These are phyloP conservation scores for Poa pratensis DNA, from an alignment of 176 grass and related monocot genomes.

Conservation along the genomic window DNA sequence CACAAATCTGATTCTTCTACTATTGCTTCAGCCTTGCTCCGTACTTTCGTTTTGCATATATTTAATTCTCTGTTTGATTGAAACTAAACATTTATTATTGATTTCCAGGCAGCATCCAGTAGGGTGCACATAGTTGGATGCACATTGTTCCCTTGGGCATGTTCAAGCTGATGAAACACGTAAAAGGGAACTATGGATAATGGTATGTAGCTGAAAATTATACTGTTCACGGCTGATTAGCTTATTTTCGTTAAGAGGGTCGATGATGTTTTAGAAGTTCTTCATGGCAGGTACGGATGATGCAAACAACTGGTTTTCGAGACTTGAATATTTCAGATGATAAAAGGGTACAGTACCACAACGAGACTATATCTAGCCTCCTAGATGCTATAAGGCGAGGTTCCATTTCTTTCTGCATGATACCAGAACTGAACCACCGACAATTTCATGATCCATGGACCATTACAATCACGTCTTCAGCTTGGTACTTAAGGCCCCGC, in stretches of 20 bases:
- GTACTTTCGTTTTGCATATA: background rate
- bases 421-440: background rate
- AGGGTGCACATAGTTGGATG: conserved; percentile 75
- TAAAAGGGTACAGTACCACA: conserved; percentile 90
- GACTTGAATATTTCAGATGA: conserved; percentile 55
- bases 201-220: conserved; percentile 42
- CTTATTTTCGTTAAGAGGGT: background rate
- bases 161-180: background rate
- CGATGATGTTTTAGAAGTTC: background rate
- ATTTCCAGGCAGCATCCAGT: conserved; percentile 68
- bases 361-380: conserved; percentile 71
- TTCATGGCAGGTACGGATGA: conserved; percentile 77
- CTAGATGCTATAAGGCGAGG: conserved; percentile 67
- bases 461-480: background rate
- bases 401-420: background rate
- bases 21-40: background rate
- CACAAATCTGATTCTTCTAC: background rate
- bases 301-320: conserved; percentile 54
- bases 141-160: conserved; percentile 87
- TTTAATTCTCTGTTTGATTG: conserved; percentile 7
- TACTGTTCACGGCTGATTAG: background rate
- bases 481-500: background rate
- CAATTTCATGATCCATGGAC: background rate
- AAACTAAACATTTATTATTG: background rate
- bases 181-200: conserved; percentile 37